Conservation (phyloP, 2,329 filamentous ascomycete genomes). For the Elsinoe arachidis region DNA sequence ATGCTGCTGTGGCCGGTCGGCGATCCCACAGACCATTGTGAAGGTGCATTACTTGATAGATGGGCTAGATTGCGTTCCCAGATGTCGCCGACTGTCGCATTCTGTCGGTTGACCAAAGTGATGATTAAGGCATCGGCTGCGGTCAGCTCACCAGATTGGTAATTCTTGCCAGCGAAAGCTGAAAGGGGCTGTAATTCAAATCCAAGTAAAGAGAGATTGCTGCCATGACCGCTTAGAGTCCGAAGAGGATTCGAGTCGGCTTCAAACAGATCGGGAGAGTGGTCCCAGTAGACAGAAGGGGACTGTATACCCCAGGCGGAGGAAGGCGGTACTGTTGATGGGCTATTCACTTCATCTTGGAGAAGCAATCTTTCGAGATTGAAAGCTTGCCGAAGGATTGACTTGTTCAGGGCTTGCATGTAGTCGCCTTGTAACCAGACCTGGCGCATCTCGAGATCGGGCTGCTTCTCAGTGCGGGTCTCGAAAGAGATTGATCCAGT, state of each 20-base stretch:
- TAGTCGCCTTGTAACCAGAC: slow-evolving; percentile 76
- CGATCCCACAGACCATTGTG: slow-evolving; percentile 1
- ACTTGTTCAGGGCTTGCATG: slow-evolving; percentile 62
- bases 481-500: slow-evolving; percentile 60
- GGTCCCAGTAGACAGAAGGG: slow-evolving; percentile 73
- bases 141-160: slow-evolving; percentile 56
- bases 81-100: slow-evolving; percentile 53
- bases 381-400: slow-evolving; percentile 58
- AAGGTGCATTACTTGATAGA: slow-evolving; percentile 8
- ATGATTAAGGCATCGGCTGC: slow-evolving; percentile 72
- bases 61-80: slow-evolving; percentile 54
- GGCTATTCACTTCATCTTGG: slow-evolving; percentile 44
- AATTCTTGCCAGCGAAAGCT: slow-evolving; percentile 73
- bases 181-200: slow-evolving; percentile 68
- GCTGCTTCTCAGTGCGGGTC: slow-evolving; percentile 37
- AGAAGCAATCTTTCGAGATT: slow-evolving; percentile 36
- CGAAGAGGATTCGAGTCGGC: slow-evolving; percentile 54
- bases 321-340: slow-evolving; percentile 14
- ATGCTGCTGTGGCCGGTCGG: slow-evolving; percentile 27
- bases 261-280: slow-evolving; percentile 50
- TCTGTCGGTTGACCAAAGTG: slow-evolving; percentile 60
- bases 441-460: slow-evolving; percentile 73
- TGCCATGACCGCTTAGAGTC: slow-evolving; percentile 60
- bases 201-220: slow-evolving; percentile 58
- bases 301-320: slow-evolving; percentile 65